Conservation (phyloP, 495 filamentous ascomycete species). For the Lasiosphaeris hirsuta region DNA sequence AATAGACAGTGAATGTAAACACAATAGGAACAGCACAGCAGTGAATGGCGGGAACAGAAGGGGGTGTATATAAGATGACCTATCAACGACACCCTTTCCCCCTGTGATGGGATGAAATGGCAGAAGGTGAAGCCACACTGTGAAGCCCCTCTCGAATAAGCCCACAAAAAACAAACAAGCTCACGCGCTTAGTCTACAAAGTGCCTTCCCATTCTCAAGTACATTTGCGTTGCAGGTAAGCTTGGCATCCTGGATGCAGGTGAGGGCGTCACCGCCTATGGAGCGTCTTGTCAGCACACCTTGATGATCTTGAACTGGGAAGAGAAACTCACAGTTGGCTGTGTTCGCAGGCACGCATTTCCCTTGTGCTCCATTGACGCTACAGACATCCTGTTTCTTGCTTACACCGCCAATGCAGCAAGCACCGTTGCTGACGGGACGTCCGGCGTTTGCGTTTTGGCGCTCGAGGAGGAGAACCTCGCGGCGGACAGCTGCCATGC, state of each 20-base stretch:
- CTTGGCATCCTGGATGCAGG: conserved; percentile 11
- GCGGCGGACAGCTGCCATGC: conserved; percentile 16
- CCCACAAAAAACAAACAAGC: neutral
- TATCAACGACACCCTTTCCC: too few species aligned
- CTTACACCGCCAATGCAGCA: conserved; percentile 23
- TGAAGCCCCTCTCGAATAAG: too few species aligned
- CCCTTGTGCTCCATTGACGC: conserved; percentile 12
- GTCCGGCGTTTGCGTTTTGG: conserved; percentile 16
- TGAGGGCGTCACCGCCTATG: conserved; percentile 3
- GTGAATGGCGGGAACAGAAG: too few species aligned
- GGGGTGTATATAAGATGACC: too few species aligned
- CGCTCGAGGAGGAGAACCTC: conserved; percentile 9
- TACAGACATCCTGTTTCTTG: conserved; percentile 26
- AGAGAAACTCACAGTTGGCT: conserved; percentile 8
- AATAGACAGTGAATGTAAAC: too few species aligned
- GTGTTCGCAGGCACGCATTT: conserved; percentile 16
- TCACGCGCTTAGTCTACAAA: conserved; percentile 8
- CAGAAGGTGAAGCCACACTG: too few species aligned
- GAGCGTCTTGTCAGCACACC: neutral
- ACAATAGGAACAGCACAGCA: too few species aligned
- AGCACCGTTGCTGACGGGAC: conserved; percentile 16
- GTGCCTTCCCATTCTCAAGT: conserved; percentile 14
- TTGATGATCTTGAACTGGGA: neutral
- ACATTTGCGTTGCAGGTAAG: conserved; percentile 15
- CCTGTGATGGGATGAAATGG: too few species aligned